phyloP scores from a whole-genome alignment of 345 rosid species.

The Leavenworthia alabamica region DNA sequence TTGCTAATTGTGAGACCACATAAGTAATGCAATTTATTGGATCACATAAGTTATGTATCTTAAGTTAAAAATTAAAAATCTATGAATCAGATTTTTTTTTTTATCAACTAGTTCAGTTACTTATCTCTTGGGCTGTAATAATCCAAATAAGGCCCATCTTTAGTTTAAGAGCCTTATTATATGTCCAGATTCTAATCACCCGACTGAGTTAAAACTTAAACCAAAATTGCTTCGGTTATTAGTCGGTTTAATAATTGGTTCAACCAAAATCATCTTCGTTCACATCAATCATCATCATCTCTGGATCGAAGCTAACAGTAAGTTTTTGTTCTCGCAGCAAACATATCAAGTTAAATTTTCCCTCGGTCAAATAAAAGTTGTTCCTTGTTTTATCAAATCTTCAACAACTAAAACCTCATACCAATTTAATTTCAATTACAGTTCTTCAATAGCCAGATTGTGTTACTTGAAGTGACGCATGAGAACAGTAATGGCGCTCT shows the following conservation, averaged over 20 bases:
- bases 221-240: neutral
- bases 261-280: neutral
- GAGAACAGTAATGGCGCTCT: slow-evolving; percentile 10
- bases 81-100: neutral
- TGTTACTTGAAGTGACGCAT: neutral
- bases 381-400: neutral
- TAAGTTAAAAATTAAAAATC: neutral
- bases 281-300: neutral
- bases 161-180: neutral
- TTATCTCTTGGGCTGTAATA: neutral
- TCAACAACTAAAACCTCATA: neutral
- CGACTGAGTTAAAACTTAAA: neutral
- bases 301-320: neutral
- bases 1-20: neutral
- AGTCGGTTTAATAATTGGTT: slow-evolving; percentile 1
- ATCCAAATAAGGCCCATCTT: neutral
- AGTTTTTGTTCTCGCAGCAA: neutral
- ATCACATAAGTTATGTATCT: no score
- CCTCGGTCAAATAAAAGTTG: neutral
- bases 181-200: neutral
- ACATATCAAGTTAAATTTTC: neutral
- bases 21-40: no score
- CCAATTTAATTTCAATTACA: neutral
- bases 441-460: neutral
- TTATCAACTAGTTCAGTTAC: no score